Evolutionary conservation across 139 green algal species (phyloP).

Genomic region (Yamagishiella unicocca): DNA sequence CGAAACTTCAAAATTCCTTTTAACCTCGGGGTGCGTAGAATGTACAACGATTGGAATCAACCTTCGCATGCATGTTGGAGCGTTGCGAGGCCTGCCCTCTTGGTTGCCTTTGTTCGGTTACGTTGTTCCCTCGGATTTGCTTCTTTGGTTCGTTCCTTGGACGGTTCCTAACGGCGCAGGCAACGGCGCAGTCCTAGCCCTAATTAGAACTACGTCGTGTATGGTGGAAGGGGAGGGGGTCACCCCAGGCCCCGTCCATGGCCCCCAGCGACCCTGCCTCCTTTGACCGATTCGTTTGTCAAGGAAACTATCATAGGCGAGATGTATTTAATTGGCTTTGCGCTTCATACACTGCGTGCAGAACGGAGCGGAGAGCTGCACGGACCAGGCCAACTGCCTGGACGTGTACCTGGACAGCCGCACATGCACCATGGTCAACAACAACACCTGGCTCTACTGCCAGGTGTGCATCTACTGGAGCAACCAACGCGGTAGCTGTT

Average conservation of each 20-base stretch:
- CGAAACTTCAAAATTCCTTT: too few species aligned
- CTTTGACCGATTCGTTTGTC: neutral
- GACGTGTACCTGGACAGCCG: neutral
- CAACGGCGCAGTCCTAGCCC: too few species aligned
- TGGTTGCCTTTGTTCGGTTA: neutral
- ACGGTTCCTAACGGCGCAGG: too few species aligned
- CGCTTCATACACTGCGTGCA: neutral
- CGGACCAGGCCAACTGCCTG: constrained; percentile 1
- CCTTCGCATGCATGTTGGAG: neutral
- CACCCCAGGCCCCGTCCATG: too few species aligned
- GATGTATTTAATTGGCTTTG: neutral
- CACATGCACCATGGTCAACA: neutral
- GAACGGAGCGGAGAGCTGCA: neutral
- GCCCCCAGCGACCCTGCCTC: too few species aligned
- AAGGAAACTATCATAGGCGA: neutral
- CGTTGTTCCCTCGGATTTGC: neutral
- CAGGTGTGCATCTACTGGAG: neutral
- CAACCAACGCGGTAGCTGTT: neutral
- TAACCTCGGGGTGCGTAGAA: too few species aligned
- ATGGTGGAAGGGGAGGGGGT: too few species aligned
- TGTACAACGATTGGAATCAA: too few species aligned
- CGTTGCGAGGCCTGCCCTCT: neutral
- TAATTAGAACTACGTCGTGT: too few species aligned
- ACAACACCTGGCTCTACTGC: neutral
- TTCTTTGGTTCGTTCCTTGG: too few species aligned